Conservation (phyloP, 1,139 yeast species). For the Candida dubliniensis region DNA sequence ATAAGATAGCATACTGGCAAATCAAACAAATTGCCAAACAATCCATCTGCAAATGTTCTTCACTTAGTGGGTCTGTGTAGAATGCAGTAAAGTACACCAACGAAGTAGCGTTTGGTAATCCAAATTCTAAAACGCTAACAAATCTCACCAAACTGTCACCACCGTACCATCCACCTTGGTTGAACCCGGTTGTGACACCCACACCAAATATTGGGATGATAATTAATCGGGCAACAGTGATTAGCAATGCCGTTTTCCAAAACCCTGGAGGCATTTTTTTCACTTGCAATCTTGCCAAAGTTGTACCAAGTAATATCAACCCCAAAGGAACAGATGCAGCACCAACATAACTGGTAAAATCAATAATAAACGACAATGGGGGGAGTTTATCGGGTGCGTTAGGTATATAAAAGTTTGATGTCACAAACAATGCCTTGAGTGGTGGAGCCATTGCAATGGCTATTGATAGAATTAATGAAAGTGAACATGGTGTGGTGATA, state of each 20-base stretch:
- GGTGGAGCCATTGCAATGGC: slow-evolving; percentile 83
- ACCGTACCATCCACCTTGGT: slow-evolving; percentile 47
- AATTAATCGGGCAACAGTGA: slow-evolving; percentile 36
- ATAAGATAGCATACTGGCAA: slow-evolving; percentile 62
- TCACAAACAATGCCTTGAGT: slow-evolving; percentile 74
- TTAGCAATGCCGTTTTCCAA: slow-evolving; percentile 56
- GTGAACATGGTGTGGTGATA: slow-evolving; percentile 68
- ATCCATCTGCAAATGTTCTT: slow-evolving; percentile 74
- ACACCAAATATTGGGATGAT: slow-evolving; percentile 48
- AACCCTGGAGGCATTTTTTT: slow-evolving; percentile 63
- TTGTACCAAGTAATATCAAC: slow-evolving; percentile 76
- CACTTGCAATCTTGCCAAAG: slow-evolving; percentile 71
- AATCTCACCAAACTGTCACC: slow-evolving; percentile 56
- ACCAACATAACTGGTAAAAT: slow-evolving; percentile 75
- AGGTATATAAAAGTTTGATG: slow-evolving; percentile 32
- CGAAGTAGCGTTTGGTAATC: slow-evolving; percentile 85
- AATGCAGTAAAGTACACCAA: slow-evolving; percentile 83
- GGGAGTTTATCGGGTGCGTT: slow-evolving; percentile 85
- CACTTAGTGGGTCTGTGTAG: slow-evolving; percentile 64
- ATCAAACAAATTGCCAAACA: slow-evolving; percentile 74
- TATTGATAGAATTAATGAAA: slow-evolving; percentile 61
- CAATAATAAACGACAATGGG: slow-evolving; percentile 81
- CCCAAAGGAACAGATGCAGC: slow-evolving; percentile 91
- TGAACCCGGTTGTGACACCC: slow-evolving; percentile 44
- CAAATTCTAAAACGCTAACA: slow-evolving; percentile 72